These are phyloP conservation scores for Hyaloscypha hepaticicola DNA, from an alignment of 495 filamentous ascomycete genomes.

Conservation along the genomic window DNA sequence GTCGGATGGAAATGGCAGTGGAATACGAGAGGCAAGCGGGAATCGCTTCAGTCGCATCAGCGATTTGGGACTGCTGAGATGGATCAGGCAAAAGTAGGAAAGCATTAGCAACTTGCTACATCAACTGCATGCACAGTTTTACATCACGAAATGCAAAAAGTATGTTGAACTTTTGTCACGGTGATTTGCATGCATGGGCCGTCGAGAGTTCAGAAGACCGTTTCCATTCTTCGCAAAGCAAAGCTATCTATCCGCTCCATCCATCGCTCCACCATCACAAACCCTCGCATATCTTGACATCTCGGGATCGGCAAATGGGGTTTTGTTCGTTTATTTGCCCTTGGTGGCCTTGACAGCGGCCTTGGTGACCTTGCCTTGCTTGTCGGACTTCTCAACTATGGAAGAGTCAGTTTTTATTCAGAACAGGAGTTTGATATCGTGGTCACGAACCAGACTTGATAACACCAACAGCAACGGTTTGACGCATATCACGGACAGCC, in stretches of 20 bases:
- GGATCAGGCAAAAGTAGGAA: no score
- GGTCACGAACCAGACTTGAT: conserved; percentile 66
- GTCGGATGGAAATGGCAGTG: no score
- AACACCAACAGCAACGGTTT: conserved; percentile 97
- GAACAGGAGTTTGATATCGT: conserved; percentile 29
- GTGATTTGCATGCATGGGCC: not conserved
- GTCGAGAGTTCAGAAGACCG: not conserved
- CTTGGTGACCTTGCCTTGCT: conserved; percentile 76
- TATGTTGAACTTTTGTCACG: not conserved
- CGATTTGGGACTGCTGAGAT: no score
- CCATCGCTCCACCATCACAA: not conserved
- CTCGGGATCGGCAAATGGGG: not conserved
- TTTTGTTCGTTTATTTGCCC: conserved; percentile 22
- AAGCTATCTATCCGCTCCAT: not conserved
- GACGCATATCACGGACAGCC: conserved; percentile 51
- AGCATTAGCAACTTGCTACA: no score
- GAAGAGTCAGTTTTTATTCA: not conserved
- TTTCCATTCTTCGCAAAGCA: conserved; percentile 6
- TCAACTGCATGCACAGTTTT: no score
- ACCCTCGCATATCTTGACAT: conserved; percentile 6
- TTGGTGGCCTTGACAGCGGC: conserved; percentile 43
- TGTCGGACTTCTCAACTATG: conserved; percentile 65
- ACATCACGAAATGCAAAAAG: not conserved
- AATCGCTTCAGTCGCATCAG: no score
- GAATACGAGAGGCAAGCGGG: no score